Evolutionary conservation across 1,139 yeast species (phyloP).

Genomic region (Suhomyces terraborum): DNA sequence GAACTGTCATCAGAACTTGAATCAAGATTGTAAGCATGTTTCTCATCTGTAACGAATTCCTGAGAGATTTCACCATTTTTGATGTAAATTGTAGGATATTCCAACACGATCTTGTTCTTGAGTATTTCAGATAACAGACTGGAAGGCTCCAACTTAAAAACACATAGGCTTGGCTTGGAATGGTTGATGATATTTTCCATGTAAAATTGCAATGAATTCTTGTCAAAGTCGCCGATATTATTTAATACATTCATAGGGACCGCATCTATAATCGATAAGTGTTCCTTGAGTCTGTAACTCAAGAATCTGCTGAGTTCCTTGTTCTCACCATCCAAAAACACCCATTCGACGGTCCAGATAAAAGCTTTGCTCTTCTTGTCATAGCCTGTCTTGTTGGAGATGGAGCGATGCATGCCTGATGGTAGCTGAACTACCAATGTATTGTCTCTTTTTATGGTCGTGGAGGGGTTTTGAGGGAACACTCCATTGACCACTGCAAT

Average conservation of each 20-base stretch:
- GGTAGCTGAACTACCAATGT: constrained; percentile 56
- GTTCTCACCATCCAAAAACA: constrained; percentile 37
- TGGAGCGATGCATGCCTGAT: constrained; percentile 72
- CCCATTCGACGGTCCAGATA: constrained; percentile 84
- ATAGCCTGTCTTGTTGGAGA: constrained; percentile 69
- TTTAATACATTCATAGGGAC: constrained; percentile 42
- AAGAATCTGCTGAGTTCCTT: constrained; percentile 32
- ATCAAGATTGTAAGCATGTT: constrained; percentile 24
- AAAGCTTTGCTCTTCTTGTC: constrained; percentile 64
- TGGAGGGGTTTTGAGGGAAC: constrained; percentile 30
- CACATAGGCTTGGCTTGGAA: constrained; percentile 19
- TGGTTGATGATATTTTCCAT: constrained; percentile 35
- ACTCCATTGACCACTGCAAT: constrained; percentile 23
- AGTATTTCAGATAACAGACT: constrained; percentile 46
- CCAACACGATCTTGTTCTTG: constrained; percentile 62
- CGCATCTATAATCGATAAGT: constrained; percentile 33
- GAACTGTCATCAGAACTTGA: constrained; percentile 15
- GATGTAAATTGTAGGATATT: constrained; percentile 71
- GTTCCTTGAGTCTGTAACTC: constrained; percentile 51
- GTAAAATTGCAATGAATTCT: constrained; percentile 32
- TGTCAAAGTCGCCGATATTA: constrained; percentile 20
- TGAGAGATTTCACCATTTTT: constrained; percentile 18
- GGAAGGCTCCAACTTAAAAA: constrained; percentile 27
- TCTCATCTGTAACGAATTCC: constrained; percentile 15
- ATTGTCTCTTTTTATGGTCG: constrained; percentile 36